Conservation (phyloP, 768 basidiomycete species). For the Suillus sp. region DNA sequence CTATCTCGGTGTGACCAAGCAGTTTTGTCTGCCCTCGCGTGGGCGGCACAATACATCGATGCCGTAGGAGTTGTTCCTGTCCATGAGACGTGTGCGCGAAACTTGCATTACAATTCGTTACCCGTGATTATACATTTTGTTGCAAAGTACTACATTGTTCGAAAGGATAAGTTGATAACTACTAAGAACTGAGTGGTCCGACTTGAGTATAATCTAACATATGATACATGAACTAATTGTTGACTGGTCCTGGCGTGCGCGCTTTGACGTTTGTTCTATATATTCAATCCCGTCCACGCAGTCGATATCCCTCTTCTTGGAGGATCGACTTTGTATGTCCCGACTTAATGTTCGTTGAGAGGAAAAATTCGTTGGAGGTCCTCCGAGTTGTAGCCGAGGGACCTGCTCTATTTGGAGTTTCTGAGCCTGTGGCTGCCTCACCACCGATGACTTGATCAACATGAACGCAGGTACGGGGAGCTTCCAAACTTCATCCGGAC, state of each 20-base stretch:
- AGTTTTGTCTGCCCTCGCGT: background rate
- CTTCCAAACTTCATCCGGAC: constrained; percentile 6
- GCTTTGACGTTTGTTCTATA: constrained; percentile 1
- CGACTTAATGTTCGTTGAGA: background rate
- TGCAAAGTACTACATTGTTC: background rate
- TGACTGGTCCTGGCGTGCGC: background rate
- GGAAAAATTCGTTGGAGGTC: background rate
- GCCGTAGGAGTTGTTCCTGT: constrained; percentile 9
- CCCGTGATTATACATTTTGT: background rate
- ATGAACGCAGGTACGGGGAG: constrained; percentile 5
- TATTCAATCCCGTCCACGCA: background rate
- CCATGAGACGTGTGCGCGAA: background rate
- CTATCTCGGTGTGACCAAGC: background rate
- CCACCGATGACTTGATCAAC: constrained; percentile 6
- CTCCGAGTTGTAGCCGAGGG: constrained; percentile 7
- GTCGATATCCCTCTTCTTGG: constrained; percentile 3
- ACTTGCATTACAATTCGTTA: background rate
- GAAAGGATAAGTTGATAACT: background rate
- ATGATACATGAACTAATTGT: background rate
- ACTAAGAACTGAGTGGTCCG: background rate
- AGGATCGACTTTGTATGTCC: background rate
- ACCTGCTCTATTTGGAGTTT: constrained; percentile 5
- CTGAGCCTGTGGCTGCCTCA: constrained; percentile 8
- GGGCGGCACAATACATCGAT: background rate
- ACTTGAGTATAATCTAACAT: constrained; percentile 7